Percentiles rank a stretch among this genome's conserved stretches.
Evolutionary conservation across 2,329 filamentous ascomycete species (phyloP).

Genomic region (Botrytis porri): DNA sequence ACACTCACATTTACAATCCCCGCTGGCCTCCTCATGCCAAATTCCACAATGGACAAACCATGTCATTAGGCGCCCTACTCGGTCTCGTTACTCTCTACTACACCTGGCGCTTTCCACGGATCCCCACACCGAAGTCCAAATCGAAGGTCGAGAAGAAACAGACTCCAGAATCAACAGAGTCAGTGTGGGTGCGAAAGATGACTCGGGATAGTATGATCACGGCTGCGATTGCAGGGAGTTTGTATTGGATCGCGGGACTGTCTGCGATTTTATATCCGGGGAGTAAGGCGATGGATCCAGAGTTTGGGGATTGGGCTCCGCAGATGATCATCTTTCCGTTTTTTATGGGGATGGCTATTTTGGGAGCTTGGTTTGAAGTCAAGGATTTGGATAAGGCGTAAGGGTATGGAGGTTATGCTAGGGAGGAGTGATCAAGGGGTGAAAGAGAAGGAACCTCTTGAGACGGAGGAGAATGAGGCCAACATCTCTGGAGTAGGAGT

Average conservation of each 20-base stretch:
- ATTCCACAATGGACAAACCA: conserved; percentile 53
- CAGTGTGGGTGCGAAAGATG: not conserved
- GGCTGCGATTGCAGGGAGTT: conserved; percentile 41
- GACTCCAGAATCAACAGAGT: not conserved
- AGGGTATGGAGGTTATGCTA: not conserved
- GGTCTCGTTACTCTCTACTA: conserved; percentile 42
- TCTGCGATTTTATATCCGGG: conserved; percentile 48
- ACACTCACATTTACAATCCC: conserved; percentile 49
- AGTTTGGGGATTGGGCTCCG: conserved; percentile 43
- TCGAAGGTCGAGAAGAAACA: not conserved
- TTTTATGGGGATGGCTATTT: conserved; percentile 14
- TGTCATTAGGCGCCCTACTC: conserved; percentile 45
- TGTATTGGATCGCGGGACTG: conserved; percentile 46
- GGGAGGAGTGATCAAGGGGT: not conserved
- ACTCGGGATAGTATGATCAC: conserved; percentile 30
- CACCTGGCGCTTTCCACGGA: conserved; percentile 30
- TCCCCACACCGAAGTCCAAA: not conserved
- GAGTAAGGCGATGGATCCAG: conserved; percentile 44
- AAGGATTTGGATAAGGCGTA: not conserved
- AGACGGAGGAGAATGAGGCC: not conserved
- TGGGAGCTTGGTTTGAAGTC: conserved; percentile 22
- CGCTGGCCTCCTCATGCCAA: conserved; percentile 49
- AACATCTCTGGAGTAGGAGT: not conserved
- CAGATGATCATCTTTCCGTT: conserved; percentile 35
- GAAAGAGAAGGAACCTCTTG: not conserved